Percentiles rank a stretch among this genome's conserved stretches.
phyloP scores from a whole-genome alignment of 2,329 filamentous ascomycete genomes.

The Aspergillus pseudotamarii region DNA sequence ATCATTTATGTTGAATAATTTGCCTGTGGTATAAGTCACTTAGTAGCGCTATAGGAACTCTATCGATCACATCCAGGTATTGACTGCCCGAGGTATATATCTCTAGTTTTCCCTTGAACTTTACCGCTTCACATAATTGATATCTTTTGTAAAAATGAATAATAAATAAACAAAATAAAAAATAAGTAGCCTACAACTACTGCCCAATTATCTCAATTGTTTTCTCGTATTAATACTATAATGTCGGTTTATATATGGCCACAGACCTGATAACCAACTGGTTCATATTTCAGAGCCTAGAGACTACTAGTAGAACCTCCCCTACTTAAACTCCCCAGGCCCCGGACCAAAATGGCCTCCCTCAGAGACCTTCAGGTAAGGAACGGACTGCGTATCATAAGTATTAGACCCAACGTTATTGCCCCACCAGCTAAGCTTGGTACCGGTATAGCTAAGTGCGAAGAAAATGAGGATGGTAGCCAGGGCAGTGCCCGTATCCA shows the following conservation, averaged over 20 bases:
- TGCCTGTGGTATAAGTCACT: too few species aligned
- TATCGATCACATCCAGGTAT: too few species aligned
- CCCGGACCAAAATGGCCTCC: slow-evolving; percentile 37
- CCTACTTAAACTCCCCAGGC: slow-evolving; percentile 30
- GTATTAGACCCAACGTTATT: slow-evolving; percentile 39
- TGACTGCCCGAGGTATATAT: too few species aligned
- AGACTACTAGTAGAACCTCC: background rate
- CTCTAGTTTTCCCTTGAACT: too few species aligned
- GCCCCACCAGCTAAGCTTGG: slow-evolving; percentile 39
- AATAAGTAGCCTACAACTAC: too few species aligned
- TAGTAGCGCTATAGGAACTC: too few species aligned
- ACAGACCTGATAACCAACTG: background rate
- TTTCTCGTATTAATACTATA: background rate
- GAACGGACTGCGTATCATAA: slow-evolving; percentile 37
- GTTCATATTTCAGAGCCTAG: background rate
- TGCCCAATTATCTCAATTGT: too few species aligned
- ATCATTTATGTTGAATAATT: too few species aligned
- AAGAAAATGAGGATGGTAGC: slow-evolving; percentile 38
- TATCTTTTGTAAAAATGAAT: too few species aligned
- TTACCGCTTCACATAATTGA: too few species aligned
- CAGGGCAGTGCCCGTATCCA: slow-evolving; percentile 39
- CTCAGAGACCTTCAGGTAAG: slow-evolving; percentile 33
- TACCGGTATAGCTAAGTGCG: slow-evolving; percentile 33
- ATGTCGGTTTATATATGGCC: background rate
- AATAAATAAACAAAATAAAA: too few species aligned